Conservation (phyloP, 2,329 filamentous ascomycete genomes). For the Sporothrix schenckii region DNA sequence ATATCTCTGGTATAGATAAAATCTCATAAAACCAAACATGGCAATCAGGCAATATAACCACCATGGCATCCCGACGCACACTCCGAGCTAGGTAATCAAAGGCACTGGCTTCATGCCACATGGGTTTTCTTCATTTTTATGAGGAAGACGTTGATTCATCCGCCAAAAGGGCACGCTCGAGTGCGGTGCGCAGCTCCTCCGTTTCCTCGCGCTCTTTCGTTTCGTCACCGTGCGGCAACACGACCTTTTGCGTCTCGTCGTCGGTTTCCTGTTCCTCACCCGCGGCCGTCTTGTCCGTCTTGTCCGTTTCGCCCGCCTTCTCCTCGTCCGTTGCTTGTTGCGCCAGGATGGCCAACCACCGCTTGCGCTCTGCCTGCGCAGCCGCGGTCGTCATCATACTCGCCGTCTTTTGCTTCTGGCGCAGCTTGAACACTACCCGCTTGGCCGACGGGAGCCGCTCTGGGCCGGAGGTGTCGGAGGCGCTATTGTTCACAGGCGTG, state of each 20-base stretch:
- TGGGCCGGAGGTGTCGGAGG: neutral
- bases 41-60: too few relatives aligned
- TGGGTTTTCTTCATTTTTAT: neutral
- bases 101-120: neutral
- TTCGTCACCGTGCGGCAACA: too few relatives aligned
- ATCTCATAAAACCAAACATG: neutral
- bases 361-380: slow-evolving; percentile 14
- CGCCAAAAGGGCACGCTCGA: neutral
- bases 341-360: slow-evolving; percentile 29
- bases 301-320: neutral
- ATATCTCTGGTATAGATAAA: neutral
- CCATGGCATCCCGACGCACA: too few relatives aligned
- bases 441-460: neutral
- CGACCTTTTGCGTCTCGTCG: neutral
- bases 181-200: neutral
- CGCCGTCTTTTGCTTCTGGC: slow-evolving; percentile 22
- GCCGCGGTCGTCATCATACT: neutral
- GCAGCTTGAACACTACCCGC: slow-evolving; percentile 18
- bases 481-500: neutral
- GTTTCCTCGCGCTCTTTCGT: neutral
- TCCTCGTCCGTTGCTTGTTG: slow-evolving; percentile 25
- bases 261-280: neutral
- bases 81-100: neutral
- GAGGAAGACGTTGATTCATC: neutral
- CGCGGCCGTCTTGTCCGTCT: neutral